Base-by-base conservation (phyloP, 768 basidiomycete species). In the Sutorius australiensis region DNA sequence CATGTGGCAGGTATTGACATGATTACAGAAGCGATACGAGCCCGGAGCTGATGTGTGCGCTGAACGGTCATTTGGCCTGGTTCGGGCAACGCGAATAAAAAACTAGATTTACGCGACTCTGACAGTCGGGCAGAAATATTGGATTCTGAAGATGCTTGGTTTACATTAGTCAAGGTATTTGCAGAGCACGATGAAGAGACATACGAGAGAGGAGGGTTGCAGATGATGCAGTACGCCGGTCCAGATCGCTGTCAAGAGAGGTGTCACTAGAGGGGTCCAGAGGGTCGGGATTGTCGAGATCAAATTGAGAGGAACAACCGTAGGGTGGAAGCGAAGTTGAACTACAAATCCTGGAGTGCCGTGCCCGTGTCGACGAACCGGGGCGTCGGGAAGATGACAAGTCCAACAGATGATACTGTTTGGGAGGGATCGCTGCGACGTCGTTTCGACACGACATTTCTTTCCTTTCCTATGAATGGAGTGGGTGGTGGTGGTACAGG, bases 1-100 rank as follows among this genome's bases (percentile, higher is more conserved):
- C 44, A 59, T 17, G 67, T 68, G 13, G 65, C 67, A 21, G 67
- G 67, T 42, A 68, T 52, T 24, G 67, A 60, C 51, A 38, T 48
- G 52, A 70, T 48, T 30, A 68, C 46, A 48, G 54, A 55, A 36
- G 65, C 64, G 6, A 54, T 71, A 46, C 67, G 65, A 36, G 57
- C 44, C 38, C 67, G 69, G 48, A 68, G 69, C 19, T 55, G 57
- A 40, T 48, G 56, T 27, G 37, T 61, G 44, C 61, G 67, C 34
- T 55, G 36, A 45, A 58, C 55, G 19, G 57, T 71, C 53, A 62
- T 53, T 51, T 67, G 57, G 3, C 67, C 67, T 42, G 66, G 67
- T 14, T 64, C 60, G 12, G 44, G 52, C 28, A 64, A 50, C 5
- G 57, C 44, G 36, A 57, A 59, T 13, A 48, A 40, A 50, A 54